Evolutionary conservation across 495 filamentous ascomycete genomes (phyloP), one percentile per base, ranked within the genome.

Genomic region (Neurospora intermedia): DNA sequence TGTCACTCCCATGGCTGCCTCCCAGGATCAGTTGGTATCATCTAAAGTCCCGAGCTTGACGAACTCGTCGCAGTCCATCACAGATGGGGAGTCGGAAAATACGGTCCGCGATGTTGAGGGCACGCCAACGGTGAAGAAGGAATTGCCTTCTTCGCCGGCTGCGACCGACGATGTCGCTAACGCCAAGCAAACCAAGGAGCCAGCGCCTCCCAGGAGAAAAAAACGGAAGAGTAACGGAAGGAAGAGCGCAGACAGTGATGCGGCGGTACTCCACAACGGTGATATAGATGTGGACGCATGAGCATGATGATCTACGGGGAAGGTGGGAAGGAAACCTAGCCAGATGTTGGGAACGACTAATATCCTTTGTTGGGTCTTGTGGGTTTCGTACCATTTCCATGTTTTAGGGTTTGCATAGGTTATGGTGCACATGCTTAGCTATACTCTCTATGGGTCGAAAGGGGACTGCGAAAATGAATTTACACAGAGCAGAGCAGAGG

Each of bases 161-260:
- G 74, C 76, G 2, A 76, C 77, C 0, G 78, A 80, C 5, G 76
- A 78, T 66, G 76, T 78, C 16, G 72, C 75, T 11, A 70, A 74
- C 41, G 76, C 73, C 48, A 78, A 66, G 5, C 72, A 75, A 54
- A 71, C 66, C 54, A 76, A 77, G 70, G 76, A 76, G 62, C 27
- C 54, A 66, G 54, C 11, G 27, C 27, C 27, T 66, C 54, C 54
- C 27, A 66, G 54, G 27, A 62, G 54, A 15, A 66, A 66, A 38
- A 66, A 66, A 27, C 54, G 27, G 54, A 66, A 66, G 27, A 66
- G 54, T 15, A 66, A 66, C 54, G 54, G 54, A 16, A 66, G 54
- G 54, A 66, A 66, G 54, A 66, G 54, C 13, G 54, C 27, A 35
- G 54, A 66, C 27, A 66, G 54, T 38, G 54, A 66, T 66, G 27